Conservation (phyloP, 352 stramenopile genomes). For the Peronospora destructor region DNA sequence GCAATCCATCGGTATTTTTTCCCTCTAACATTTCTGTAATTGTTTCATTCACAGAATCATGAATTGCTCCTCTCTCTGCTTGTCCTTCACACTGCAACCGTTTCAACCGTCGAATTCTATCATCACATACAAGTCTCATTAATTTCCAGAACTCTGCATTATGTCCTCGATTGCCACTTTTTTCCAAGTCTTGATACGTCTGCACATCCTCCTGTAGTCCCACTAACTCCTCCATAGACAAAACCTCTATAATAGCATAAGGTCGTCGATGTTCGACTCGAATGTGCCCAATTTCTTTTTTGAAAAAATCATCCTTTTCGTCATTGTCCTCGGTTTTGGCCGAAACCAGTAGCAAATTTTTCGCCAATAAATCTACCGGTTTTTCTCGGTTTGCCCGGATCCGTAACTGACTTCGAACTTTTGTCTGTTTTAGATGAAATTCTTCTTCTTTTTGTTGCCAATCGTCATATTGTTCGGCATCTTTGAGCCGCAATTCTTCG, state of each 20-base stretch:
- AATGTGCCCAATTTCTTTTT: conserved; percentile 37
- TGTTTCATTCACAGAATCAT: conserved; percentile 77
- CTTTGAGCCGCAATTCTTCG: conserved; percentile 92
- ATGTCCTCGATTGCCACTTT: conserved; percentile 44
- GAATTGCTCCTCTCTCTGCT: conserved; percentile 71
- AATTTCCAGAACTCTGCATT: conserved; percentile 86
- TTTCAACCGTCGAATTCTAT: conserved; percentile 56
- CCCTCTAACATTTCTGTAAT: conserved; percentile 88
- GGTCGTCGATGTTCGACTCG: conserved; percentile 78
- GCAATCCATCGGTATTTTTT: conserved; percentile 53
- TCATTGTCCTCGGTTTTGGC: conserved; percentile 44
- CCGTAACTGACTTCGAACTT: conserved; percentile 85
- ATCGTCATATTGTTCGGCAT: conserved; percentile 95
- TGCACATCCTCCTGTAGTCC: conserved; percentile 86
- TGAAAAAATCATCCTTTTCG: conserved; percentile 29
- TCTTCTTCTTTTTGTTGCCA: conserved; percentile 98
- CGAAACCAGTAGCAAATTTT: conserved; percentile 96
- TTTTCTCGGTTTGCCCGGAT: conserved; percentile 89
- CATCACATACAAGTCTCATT: conserved; percentile 70
- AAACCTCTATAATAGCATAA: conserved; percentile 62
- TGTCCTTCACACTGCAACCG: conserved; percentile 58
- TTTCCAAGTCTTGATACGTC: conserved; percentile 86
- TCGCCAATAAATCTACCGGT: conserved; percentile 95
- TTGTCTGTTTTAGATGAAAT: conserved; percentile 93
- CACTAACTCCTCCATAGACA: conserved; percentile 73